Base-by-base conservation (phyloP, 345 rosid species). In the Pistacia vera region DNA sequence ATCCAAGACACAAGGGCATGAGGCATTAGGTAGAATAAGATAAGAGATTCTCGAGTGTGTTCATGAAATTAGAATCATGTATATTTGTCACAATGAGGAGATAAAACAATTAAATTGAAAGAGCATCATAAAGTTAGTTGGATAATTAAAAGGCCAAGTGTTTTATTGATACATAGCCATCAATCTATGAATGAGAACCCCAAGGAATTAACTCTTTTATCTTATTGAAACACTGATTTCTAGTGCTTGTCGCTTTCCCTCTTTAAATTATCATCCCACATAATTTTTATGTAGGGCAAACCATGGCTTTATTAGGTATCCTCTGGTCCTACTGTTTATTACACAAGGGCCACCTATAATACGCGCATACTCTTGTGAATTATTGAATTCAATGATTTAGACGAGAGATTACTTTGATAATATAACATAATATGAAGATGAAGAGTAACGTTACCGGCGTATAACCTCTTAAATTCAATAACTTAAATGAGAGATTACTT, bases 241-340 rank as follows among this genome's bases (percentile, higher is more conserved):
- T 52, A 68, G 75, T 73, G 83, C 18, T 12, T 12, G 80, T 76
- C 83, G 13, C 71, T 76, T 72, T 80, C 80, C 46, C 14, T 8
- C 14, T 61, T 66, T 25, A 72, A 75, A 76, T 76, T 67, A 72
- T 75, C 51, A 41, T n/a, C 52, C 52, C 11, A 17, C 22, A 33
- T 57, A 28, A 55, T 33, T 46, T 18, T 2, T 2, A 16, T 17
- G 66, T 72, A 60, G 76, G 68, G 56, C 48, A 16, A 49, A 11
- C 75, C 14, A 33, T 30, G 59, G 30, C 67, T 61, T 72, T 61
- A 61, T 48, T 48, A 30, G 56, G 65, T 59, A 58, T 71, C 69
- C 46, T 70, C 56, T 75, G 67, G 56, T 36, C 59, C 30, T 58
- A 56, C 58, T 1, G 64, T 49, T 65, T 30, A 22, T 38, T 35